Conservation (phyloP, 2,329 filamentous ascomycete species). For the Fusarium neocosmosporiellum region DNA sequence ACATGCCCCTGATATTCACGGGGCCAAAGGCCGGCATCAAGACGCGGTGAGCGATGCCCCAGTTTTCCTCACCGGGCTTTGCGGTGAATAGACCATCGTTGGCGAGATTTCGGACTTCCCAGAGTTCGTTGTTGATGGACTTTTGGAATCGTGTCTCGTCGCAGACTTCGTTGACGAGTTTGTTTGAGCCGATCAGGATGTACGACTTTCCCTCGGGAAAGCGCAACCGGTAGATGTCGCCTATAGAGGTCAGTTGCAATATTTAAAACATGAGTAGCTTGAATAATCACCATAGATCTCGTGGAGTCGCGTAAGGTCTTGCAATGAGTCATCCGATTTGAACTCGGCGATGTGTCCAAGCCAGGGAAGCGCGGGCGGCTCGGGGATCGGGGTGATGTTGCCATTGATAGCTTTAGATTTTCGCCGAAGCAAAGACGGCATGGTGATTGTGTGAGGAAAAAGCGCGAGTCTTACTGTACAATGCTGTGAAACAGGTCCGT, state of each 20-base stretch:
- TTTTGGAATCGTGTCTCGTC: slow-evolving; percentile 71
- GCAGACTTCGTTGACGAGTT: slow-evolving; percentile 64
- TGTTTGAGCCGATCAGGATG: not conserved
- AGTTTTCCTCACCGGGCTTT: slow-evolving; percentile 56
- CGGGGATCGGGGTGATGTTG: not conserved
- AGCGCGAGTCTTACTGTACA: not conserved
- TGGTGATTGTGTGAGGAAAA: not conserved
- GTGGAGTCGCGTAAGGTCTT: not conserved
- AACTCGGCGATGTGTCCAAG: not conserved
- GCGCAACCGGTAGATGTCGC: not conserved
- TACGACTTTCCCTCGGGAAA: not conserved
- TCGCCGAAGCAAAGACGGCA: not conserved
- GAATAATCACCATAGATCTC: not conserved
- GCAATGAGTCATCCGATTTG: not conserved
- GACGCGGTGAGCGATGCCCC: slow-evolving; percentile 67
- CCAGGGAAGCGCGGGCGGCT: not conserved
- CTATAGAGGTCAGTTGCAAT: not conserved
- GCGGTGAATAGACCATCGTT: slow-evolving; percentile 72
- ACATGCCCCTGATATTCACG: slow-evolving; percentile 55
- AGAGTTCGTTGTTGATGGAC: slow-evolving; percentile 56
- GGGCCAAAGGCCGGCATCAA: slow-evolving; percentile 62
- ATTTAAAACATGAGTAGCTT: not conserved
- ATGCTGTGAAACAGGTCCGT: not conserved
- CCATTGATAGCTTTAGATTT: not conserved
- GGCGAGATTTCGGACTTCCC: slow-evolving; percentile 54